Evolutionary conservation across 306 rosid species (phyloP), one percentile per base, ranked within the genome.

Genomic region (Quercus wislizeni): DNA sequence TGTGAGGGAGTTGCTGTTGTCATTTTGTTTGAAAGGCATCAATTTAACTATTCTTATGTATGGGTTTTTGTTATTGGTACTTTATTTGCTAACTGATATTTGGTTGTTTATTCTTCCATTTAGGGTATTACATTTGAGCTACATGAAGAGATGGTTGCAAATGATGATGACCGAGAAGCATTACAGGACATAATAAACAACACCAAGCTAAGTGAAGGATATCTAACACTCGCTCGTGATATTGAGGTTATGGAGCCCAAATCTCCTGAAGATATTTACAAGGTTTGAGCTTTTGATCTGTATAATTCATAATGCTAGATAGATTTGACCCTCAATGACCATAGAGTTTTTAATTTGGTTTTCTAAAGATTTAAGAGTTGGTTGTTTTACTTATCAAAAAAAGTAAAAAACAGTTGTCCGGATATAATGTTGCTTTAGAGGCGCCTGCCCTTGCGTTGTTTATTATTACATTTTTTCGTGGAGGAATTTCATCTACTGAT

Each of bases 201-300:
- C 69, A 51, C 87, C 27, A 96, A 89, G 78, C 73, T 96, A 83
- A 96, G 90, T 86, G 99, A 93, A 89, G 99, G 98, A 35, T 96
- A 90, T 90, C 90, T 96, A 54, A 83, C 96, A 73, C 99, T 96
- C 78, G 99, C 99, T 77, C 99, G 97, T 81, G 99, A 95, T 85
- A 93, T 95, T 83, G 99, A 95, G 84, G 99, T 95, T 64, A 95
- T 85, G 97, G 99, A 95, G 83, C 84, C 99, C 35, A 95, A 93
- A 90, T 91, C 99, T 69, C 99, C 98, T 1, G 99, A 95, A 78
- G 99, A 95, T 74, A 90, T 95, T 70, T 95, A 95, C 84, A 95
- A 95, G 99, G 99, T 95, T 28, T 11, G 75, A 43, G 52, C 51
- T 73, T 65, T 41, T 78, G 55, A 6, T 63, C 68, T 55, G 13